phyloP scores from a whole-genome alignment of 1,284 basidiomycete genomes.

The Cutaneotrichosporon sp. region DNA sequence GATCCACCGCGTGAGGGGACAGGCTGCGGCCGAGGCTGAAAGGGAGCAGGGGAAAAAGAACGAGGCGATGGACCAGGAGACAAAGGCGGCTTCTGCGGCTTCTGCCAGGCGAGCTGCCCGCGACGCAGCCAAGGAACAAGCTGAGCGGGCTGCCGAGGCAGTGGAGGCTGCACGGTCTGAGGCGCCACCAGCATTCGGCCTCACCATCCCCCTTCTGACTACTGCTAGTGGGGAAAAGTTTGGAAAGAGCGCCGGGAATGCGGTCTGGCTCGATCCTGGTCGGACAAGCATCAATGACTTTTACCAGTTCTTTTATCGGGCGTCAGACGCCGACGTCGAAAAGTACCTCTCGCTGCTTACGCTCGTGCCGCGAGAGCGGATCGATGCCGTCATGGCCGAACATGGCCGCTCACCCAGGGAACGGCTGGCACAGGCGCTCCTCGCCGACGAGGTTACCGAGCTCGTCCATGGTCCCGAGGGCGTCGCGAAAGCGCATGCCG shows the following conservation, averaged over 20 bases:
- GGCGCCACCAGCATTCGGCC: constrained; percentile 64
- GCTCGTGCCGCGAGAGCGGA: constrained; percentile 64
- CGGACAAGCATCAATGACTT: constrained; percentile 84
- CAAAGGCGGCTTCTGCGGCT: not conserved
- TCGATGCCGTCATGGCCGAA: constrained; percentile 61
- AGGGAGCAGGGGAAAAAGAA: constrained; percentile 7
- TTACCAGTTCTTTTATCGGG: constrained; percentile 89
- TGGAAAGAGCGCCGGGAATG: constrained; percentile 95
- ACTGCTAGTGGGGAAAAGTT: constrained; percentile 90
- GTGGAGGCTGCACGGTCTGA: constrained; percentile 30
- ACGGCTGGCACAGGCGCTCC: constrained; percentile 69
- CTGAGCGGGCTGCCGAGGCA: not conserved
- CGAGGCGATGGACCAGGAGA: not conserved
- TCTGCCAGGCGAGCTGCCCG: constrained; percentile 23
- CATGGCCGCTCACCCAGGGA: constrained; percentile 64
- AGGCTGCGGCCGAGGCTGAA: constrained; percentile 32
- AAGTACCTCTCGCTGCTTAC: constrained; percentile 82
- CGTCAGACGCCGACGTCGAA: constrained; percentile 76
- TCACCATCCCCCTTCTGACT: constrained; percentile 92
- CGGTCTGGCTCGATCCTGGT: constrained; percentile 77
- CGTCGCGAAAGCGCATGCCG: constrained; percentile 60
- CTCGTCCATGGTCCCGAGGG: constrained; percentile 75
- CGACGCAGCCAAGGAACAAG: not conserved
- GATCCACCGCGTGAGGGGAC: constrained; percentile 60
- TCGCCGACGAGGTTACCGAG: constrained; percentile 84